These are phyloP conservation scores for Piper longum DNA, from an alignment of 164 flowering plant species.

Conservation along the genomic window DNA sequence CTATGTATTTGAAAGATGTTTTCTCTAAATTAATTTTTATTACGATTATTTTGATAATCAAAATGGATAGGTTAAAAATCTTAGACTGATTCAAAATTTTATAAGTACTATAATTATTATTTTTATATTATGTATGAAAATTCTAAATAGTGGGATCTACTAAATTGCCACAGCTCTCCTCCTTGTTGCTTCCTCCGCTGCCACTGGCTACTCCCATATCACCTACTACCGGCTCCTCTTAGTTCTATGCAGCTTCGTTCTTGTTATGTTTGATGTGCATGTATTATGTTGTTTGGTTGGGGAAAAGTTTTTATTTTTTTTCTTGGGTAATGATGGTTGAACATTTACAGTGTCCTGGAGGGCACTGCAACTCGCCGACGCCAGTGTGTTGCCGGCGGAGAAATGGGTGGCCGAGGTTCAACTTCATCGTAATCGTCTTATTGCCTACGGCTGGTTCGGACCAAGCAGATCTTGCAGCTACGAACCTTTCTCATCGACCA, in stretches of 20 bases:
- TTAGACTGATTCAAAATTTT: too few species aligned
- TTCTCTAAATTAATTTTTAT: too few species aligned
- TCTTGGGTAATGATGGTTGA: neutral
- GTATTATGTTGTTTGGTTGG: neutral
- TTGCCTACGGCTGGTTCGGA: neutral
- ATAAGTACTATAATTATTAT: too few species aligned
- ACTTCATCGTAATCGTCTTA: neutral
- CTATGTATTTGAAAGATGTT: too few species aligned
- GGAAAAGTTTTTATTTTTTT: neutral
- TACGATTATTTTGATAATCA: too few species aligned
- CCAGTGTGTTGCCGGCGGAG: neutral
- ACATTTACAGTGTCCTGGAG: slow-evolving; percentile 1
- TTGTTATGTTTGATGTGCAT: neutral
- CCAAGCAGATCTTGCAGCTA: slow-evolving; percentile 1
- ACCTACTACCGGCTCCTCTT: neutral
- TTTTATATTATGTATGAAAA: too few species aligned
- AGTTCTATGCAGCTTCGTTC: neutral
- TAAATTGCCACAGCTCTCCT: neutral
- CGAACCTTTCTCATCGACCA: neutral
- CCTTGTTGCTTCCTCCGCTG: neutral
- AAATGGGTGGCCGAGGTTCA: neutral
- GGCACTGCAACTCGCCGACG: neutral
- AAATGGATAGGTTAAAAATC: too few species aligned
- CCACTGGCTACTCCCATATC: neutral
- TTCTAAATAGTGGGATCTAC: too few species aligned